Base-by-base conservation (phyloP, 371 early-diverging fungal species). In the Actinomucor elegans region DNA sequence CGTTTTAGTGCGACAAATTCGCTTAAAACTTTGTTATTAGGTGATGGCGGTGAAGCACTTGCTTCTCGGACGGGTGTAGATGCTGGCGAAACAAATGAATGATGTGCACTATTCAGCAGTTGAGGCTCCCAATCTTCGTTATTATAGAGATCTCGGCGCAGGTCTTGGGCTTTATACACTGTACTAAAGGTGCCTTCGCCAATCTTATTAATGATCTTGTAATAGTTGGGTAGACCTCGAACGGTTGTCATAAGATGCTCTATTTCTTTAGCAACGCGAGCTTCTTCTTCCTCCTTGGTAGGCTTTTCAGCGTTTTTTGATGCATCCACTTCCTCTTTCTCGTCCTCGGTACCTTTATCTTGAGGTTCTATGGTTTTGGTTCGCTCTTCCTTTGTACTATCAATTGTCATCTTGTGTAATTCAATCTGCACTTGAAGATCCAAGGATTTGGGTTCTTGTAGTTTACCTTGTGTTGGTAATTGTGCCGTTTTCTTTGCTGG, bases 161-260 rank as follows among this genome's bases (percentile, higher is more conserved):
- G 52, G 61, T 94, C 94, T n/a, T 88, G 58, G 0, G 97, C 99
- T 59, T 92, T 92, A 75, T 96, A 99, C 1, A 99, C 99, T 0
- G 89, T 87, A 64, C 94, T 94, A 66, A 99, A 99, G 20, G 29
- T 55, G 15, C 55, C 57, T 61, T 40, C 40, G 11, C 40, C 40
- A 23, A 40, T 40, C 20, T 40, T 40, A 14, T 35, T n/a, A n/a
- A n/a, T n/a, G n/a, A n/a, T n/a, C 20, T 78, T 66, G 56, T 88
- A 94, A 38, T 82, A 73, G 5, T 77, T 70, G 7, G 72, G 60
- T 1, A 88, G 54, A 1, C 74, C 64, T 6, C 82, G 81, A 18
- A 87, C 85, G 10, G 74, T 71, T 34, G 51, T 45, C 41, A 70
- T 71, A 29, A 81, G 55, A 23, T 72, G 57, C 27, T 65, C 52